These are phyloP conservation scores for Talaromyces sp. DNA, from an alignment of 2,329 filamentous ascomycete genomes.

Conservation along the genomic window DNA sequence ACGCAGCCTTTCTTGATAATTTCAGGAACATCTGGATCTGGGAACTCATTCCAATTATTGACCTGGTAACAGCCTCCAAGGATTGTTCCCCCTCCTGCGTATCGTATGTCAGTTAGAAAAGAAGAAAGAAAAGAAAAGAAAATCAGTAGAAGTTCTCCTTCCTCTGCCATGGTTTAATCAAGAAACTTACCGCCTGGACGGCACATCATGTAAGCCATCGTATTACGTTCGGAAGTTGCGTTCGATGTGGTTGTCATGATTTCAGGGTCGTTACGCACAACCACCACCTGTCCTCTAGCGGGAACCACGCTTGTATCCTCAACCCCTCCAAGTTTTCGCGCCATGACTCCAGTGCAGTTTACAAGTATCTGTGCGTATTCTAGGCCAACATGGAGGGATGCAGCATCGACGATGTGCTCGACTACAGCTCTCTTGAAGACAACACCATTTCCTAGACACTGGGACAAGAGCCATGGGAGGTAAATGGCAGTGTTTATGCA, in stretches of 20 bases:
- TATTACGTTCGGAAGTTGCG: constrained; percentile 66
- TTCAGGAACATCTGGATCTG: constrained; percentile 72
- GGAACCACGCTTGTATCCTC: constrained; percentile 71
- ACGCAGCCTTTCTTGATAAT: constrained; percentile 76
- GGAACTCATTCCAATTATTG: constrained; percentile 73
- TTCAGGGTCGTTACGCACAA: constrained; percentile 75
- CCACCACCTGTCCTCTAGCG: constrained; percentile 75
- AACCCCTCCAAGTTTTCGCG: constrained; percentile 76
- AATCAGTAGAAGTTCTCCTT: neutral
- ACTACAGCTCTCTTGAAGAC: constrained; percentile 63
- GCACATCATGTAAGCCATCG: constrained; percentile 79
- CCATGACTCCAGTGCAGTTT: constrained; percentile 80
- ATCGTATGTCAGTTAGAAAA: neutral
- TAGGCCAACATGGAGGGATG: constrained; percentile 54
- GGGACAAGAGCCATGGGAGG: constrained; percentile 77
- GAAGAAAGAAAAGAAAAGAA: too few relatives aligned
- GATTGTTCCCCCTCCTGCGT: constrained; percentile 67
- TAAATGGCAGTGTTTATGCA: constrained; percentile 92
- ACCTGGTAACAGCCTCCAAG: constrained; percentile 83
- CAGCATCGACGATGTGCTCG: constrained; percentile 70
- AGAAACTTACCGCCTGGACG: constrained; percentile 52
- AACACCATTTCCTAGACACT: constrained; percentile 73
- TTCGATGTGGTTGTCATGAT: constrained; percentile 70
- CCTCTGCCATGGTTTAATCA: neutral
- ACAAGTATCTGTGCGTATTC: constrained; percentile 64